phyloP scores from a whole-genome alignment of 2,329 filamentous ascomycete genomes.

The Sodiomyces alkalinus region DNA sequence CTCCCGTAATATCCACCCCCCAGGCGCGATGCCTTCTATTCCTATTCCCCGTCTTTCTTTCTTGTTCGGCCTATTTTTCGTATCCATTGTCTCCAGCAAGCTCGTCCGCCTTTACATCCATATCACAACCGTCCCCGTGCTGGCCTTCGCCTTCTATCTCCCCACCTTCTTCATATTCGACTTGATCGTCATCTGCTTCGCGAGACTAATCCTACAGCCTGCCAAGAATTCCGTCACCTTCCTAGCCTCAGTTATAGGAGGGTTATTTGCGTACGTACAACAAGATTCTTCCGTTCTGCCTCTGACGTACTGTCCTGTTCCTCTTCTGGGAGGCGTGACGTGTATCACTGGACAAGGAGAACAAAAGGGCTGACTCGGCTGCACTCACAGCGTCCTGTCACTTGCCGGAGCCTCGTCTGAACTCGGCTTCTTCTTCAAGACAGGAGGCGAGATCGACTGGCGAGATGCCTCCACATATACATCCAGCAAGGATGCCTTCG shows the following conservation, averaged over 20 bases:
- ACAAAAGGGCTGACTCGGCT: not conserved
- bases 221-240: constrained; percentile 7
- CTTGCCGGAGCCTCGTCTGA: constrained; percentile 15
- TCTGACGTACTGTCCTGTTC: no score
- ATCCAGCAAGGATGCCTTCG: constrained; percentile 14
- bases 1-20: no score
- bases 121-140: constrained; percentile 12
- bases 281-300: not conserved
- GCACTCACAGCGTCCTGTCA: constrained; percentile 11
- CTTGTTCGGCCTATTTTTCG: constrained; percentile 14
- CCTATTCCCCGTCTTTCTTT: no score
- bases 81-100: constrained; percentile 14
- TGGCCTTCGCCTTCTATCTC: constrained; percentile 15
- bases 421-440: constrained; percentile 16
- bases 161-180: constrained; percentile 16
- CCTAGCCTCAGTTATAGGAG: not conserved
- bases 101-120: constrained; percentile 14
- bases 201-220: constrained; percentile 12
- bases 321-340: no score
- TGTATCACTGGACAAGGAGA: not conserved
- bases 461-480: constrained; percentile 15
- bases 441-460: constrained; percentile 18
- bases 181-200: constrained; percentile 11
- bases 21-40: no score
- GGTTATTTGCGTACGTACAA: not conserved